Conservation (phyloP, 1,284 basidiomycete genomes). For the Marasmius oreades region DNA sequence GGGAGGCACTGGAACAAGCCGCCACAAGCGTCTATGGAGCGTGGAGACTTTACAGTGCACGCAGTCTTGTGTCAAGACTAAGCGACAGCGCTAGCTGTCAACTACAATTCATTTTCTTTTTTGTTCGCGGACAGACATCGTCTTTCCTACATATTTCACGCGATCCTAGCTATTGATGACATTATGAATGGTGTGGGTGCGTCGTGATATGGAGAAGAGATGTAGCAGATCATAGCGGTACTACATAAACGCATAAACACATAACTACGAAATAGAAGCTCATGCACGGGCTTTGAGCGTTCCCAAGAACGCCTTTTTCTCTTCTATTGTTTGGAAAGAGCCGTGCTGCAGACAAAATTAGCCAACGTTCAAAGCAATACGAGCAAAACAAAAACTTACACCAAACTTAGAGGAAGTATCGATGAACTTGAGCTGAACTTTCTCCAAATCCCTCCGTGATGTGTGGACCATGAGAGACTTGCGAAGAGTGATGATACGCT, state of each 20-base stretch:
- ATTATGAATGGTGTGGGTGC: not conserved
- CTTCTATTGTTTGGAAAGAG: constrained; percentile 93
- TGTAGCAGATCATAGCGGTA: not conserved
- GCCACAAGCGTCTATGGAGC: too few species aligned
- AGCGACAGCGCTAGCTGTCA: too few species aligned
- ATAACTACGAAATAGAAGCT: constrained; percentile 25
- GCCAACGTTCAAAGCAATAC: not conserved
- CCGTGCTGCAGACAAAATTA: constrained; percentile 62
- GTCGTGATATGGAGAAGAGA: constrained; percentile 7
- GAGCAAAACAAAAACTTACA: constrained; percentile 43
- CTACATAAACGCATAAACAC: constrained; percentile 9
- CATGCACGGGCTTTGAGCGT: constrained; percentile 79
- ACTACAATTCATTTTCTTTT: too few species aligned
- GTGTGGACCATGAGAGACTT: constrained; percentile 89
- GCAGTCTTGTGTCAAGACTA: too few species aligned
- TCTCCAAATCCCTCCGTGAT: constrained; percentile 88
- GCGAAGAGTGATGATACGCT: constrained; percentile 94
- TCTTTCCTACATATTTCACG: too few species aligned
- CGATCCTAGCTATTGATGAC: too few species aligned
- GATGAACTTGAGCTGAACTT: constrained; percentile 98
- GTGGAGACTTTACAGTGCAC: too few species aligned
- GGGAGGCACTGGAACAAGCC: too few species aligned
- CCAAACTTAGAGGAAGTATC: constrained; percentile 96
- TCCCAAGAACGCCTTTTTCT: constrained; percentile 94
- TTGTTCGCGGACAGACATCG: too few species aligned